Conservation (phyloP, 2,329 filamentous ascomycete species). For the Teratosphaeria destructans region DNA sequence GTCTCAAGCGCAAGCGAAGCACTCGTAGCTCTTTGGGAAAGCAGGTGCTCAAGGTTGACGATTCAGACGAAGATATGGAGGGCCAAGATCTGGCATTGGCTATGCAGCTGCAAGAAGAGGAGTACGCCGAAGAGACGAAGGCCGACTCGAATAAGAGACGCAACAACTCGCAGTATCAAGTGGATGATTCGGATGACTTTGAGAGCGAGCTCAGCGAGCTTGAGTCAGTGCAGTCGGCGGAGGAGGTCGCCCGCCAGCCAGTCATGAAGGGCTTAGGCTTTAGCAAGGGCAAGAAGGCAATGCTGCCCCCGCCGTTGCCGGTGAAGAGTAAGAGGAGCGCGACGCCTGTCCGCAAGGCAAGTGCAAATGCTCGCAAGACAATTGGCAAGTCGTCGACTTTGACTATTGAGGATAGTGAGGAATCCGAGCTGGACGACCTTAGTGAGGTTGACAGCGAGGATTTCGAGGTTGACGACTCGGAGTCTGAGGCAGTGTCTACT, state of each 20-base stretch:
- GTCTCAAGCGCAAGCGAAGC: slow-evolving; percentile 24
- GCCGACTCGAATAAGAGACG: slow-evolving; percentile 16
- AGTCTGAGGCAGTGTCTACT: slow-evolving; percentile 18
- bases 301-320: background rate
- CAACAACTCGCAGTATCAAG: slow-evolving; percentile 10
- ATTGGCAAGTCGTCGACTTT: slow-evolving; percentile 18
- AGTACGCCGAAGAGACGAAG: slow-evolving; percentile 17
- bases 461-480: slow-evolving; percentile 21
- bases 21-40: slow-evolving; percentile 9
- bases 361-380: slow-evolving; percentile 14
- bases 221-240: slow-evolving; percentile 15
- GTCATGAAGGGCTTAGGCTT: slow-evolving; percentile 1
- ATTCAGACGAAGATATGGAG: slow-evolving; percentile 15
- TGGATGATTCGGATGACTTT: slow-evolving; percentile 22
- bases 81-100: slow-evolving; percentile 23
- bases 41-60: slow-evolving; percentile 15
- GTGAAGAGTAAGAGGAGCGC: slow-evolving; percentile 10
- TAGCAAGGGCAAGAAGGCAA: slow-evolving; percentile 9
- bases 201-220: slow-evolving; percentile 22
- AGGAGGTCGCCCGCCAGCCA: slow-evolving; percentile 6
- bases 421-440: slow-evolving; percentile 24
- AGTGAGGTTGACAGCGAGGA: slow-evolving; percentile 18
- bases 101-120: slow-evolving; percentile 25
- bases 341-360: slow-evolving; percentile 11
- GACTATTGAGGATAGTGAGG: slow-evolving; percentile 31